phyloP scores from a whole-genome alignment of 148 eudicot species.

The Drosera capensis region DNA sequence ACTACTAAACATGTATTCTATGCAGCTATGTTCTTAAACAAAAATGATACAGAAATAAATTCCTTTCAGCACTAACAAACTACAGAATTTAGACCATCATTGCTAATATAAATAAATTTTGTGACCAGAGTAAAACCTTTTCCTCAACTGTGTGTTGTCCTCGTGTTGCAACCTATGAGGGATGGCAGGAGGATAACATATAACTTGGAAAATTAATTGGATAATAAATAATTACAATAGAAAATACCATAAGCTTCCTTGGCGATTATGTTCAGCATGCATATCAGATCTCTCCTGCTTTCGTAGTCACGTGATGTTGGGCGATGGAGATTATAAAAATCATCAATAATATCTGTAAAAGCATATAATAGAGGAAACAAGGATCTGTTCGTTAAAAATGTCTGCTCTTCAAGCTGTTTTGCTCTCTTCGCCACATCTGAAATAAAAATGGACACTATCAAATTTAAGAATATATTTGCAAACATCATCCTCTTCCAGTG shows the following conservation, averaged over 20 bases:
- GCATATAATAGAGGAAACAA: conserved; percentile 17
- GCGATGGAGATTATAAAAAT: conserved; percentile 27
- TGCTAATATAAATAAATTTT: too few species aligned
- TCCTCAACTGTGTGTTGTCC: too few species aligned
- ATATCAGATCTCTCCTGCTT: conserved; percentile 45
- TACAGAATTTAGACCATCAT: too few species aligned
- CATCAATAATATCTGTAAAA: conserved; percentile 29
- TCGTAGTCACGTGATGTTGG: conserved; percentile 54
- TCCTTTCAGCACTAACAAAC: too few species aligned
- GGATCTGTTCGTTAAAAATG: conserved; percentile 14
- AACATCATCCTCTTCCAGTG: too few species aligned
- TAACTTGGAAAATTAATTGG: background rate
- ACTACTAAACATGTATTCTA: too few species aligned
- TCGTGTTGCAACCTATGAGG: background rate
- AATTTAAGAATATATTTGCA: too few species aligned
- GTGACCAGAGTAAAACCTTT: too few species aligned
- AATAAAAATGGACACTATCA: too few species aligned
- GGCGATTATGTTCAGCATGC: conserved; percentile 62
- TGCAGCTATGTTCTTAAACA: too few species aligned
- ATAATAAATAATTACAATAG: conserved; percentile 2
- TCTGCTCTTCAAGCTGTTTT: conserved; percentile 21
- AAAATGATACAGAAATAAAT: too few species aligned
- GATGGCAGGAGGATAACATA: background rate
- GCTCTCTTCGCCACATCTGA: background rate
- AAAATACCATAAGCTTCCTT: conserved; percentile 73